Conservation (phyloP, 306 rosid genomes). For the cucumber (Cucumis sativus) region Cucumber_9930_V3 NC_026659.2:5106501-5107000, state of each 20-base stretch:
- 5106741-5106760: background rate
- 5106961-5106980: slow-evolving; percentile 88
- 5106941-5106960: slow-evolving; percentile 95
- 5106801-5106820: slow-evolving; percentile 28
- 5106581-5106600: background rate
- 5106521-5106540: background rate
- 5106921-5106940: slow-evolving; percentile 77
- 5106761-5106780: background rate
- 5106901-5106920: slow-evolving; percentile 95
- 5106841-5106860: slow-evolving; percentile 38
- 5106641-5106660: background rate
- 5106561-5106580: background rate
- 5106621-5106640: background rate
- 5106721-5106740: background rate
- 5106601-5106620: background rate
- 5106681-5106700: background rate
- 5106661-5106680: background rate
- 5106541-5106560: background rate
- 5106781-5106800: background rate
- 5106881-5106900: slow-evolving; percentile 72
- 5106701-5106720: background rate
- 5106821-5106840: slow-evolving; percentile 12
- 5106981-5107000: slow-evolving; percentile 83
- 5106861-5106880: slow-evolving; percentile 29
- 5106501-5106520: background rate